Conservation (phyloP, 2,329 filamentous ascomycete species). For the Rhinocladiella mackenziei region DNA sequence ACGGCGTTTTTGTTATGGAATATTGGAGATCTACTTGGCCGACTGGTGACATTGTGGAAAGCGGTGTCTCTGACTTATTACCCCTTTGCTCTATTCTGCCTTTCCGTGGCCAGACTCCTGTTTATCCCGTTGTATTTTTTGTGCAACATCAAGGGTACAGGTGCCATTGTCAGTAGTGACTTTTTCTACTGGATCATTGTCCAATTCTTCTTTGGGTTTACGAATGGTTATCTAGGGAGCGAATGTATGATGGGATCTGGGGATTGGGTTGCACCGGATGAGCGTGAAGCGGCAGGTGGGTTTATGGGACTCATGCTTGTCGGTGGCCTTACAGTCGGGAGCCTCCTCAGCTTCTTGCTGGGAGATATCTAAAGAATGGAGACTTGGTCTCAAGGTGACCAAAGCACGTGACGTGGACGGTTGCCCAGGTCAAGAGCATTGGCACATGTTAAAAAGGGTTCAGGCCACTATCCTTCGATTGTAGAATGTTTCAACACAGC, state of each 20-base stretch:
- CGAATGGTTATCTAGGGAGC: conserved; percentile 81
- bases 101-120: conserved; percentile 60
- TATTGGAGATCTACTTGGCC: conserved; percentile 73
- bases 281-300: conserved; percentile 82
- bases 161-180: conserved; percentile 72
- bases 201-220: conserved; percentile 76
- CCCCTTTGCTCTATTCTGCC: conserved; percentile 63
- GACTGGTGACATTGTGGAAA: conserved; percentile 62
- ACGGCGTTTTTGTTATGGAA: conserved; percentile 94
- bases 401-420: not conserved
- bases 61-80: conserved; percentile 55
- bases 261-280: conserved; percentile 74
- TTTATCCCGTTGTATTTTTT: conserved; percentile 84
- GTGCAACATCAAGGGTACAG: conserved; percentile 78
- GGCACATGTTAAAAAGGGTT: too few relatives aligned
- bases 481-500: not conserved
- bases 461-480: too few relatives aligned
- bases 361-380: conserved; percentile 36
- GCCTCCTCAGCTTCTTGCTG: conserved; percentile 78
- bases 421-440: too few relatives aligned
- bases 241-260: conserved; percentile 87
- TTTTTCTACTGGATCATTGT: conserved; percentile 82
- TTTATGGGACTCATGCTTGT: conserved; percentile 95
- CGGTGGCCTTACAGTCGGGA: conserved; percentile 76
- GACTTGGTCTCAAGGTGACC: not conserved